These are phyloP conservation scores for Aeschynomene evenia DNA, from an alignment of 306 rosid genomes.

Conservation along the genomic window DNA sequence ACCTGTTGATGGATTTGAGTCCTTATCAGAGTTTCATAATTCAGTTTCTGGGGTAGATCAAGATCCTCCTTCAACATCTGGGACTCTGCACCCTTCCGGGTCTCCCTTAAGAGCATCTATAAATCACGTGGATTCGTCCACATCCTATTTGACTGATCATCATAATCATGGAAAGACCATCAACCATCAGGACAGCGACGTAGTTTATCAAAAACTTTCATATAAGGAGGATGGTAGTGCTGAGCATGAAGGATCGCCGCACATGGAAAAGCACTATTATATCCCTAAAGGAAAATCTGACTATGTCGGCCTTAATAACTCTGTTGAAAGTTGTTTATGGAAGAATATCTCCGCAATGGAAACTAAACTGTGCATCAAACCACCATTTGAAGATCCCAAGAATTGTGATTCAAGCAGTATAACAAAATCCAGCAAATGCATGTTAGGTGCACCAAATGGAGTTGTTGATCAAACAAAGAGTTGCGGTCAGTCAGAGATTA, in stretches of 20 bases:
- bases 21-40: slow-evolving; percentile 52
- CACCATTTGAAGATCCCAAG: slow-evolving; percentile 34
- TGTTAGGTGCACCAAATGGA: slow-evolving; percentile 42
- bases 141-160: slow-evolving; percentile 32
- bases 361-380: slow-evolving; percentile 38
- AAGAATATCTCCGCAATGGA: slow-evolving; percentile 42
- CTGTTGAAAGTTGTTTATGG: slow-evolving; percentile 42
- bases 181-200: slow-evolving; percentile 42
- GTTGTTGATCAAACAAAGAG: slow-evolving; percentile 36
- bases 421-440: slow-evolving; percentile 43
- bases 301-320: slow-evolving; percentile 27
- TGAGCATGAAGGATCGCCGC: slow-evolving; percentile 34
- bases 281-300: slow-evolving; percentile 39
- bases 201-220: slow-evolving; percentile 37
- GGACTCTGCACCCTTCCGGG: slow-evolving; percentile 36
- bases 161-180: slow-evolving; percentile 41
- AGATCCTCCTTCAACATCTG: slow-evolving; percentile 46
- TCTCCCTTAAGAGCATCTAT: slow-evolving; percentile 46
- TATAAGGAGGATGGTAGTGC: slow-evolving; percentile 23
- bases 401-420: slow-evolving; percentile 39
- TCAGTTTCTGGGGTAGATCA: slow-evolving; percentile 41
- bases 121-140: slow-evolving; percentile 49
- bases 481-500: slow-evolving; percentile 39
- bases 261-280: slow-evolving; percentile 31
- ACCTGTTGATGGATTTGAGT: slow-evolving; percentile 46